A percentile compares a stretch with the other conserved stretches of the same genome.
phyloP scores from a whole-genome alignment of 2,329 filamentous ascomycete species.

The Lachnellula cervina region DNA sequence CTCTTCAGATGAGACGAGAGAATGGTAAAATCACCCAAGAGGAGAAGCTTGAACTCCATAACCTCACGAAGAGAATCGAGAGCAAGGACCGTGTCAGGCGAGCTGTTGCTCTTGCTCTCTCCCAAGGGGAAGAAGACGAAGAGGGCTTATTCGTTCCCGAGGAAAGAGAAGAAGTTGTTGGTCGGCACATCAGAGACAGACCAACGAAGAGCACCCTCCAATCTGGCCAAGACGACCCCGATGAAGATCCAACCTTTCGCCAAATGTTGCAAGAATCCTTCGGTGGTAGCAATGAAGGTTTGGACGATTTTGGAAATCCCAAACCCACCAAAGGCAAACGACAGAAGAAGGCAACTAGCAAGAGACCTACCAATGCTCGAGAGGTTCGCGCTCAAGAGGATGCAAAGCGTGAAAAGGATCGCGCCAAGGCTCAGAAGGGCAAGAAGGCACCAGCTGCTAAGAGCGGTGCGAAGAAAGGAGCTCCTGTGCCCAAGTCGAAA shows the following conservation, averaged over 20 bases:
- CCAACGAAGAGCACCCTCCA: not conserved
- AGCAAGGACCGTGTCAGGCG: not conserved
- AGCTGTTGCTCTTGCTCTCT: not conserved
- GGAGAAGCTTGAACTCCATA: slow-evolving; percentile 8
- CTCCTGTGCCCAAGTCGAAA: not conserved
- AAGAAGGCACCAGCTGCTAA: slow-evolving; percentile 10
- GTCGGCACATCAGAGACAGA: not conserved
- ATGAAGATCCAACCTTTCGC: not conserved
- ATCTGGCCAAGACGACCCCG: not conserved
- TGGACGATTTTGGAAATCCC: not conserved
- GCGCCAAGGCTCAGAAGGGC: slow-evolving; percentile 14
- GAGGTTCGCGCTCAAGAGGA: slow-evolving; percentile 10
- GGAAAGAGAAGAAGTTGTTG: not conserved
- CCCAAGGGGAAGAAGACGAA: not conserved
- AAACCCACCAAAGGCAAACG: slow-evolving; percentile 13
- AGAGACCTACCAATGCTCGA: slow-evolving; percentile 10
- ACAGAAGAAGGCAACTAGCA: slow-evolving; percentile 16
- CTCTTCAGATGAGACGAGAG: slow-evolving; percentile 2
- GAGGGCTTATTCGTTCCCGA: not conserved
- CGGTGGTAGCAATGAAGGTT: slow-evolving; percentile 1
- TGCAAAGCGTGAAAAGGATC: slow-evolving; percentile 17
- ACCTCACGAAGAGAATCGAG: slow-evolving; percentile 4
- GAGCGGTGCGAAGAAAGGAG: not conserved
- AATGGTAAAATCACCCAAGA: slow-evolving; percentile 3
- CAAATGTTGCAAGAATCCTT: not conserved